phyloP scores from a whole-genome alignment of 2,329 filamentous ascomycete species.

The Cordyceps cateniannulata region DNA sequence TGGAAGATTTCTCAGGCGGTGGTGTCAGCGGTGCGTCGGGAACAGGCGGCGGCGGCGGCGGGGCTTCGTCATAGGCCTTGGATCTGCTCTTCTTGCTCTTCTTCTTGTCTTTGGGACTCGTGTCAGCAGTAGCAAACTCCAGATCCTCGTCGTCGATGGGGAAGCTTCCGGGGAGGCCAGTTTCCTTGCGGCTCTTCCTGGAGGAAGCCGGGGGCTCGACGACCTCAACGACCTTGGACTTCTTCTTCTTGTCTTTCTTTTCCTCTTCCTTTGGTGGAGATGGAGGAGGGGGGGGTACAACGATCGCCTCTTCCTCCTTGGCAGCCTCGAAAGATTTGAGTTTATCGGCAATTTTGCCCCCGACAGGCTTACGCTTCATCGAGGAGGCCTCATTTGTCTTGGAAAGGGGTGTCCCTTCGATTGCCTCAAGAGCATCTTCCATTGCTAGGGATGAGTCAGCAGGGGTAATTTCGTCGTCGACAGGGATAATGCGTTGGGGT shows the following conservation, averaged over 20 bases:
- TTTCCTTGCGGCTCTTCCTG: constrained; percentile 24
- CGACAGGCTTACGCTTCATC: constrained; percentile 44
- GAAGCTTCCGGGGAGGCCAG: constrained; percentile 51
- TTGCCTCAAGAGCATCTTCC: constrained; percentile 36
- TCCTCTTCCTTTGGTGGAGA: constrained; percentile 17
- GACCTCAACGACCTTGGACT: constrained; percentile 26
- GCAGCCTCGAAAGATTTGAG: constrained; percentile 49
- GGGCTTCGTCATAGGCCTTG: constrained; percentile 27
- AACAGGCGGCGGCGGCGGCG: constrained; percentile 30
- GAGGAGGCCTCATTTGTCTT: constrained; percentile 28
- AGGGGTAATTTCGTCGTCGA: constrained; percentile 34
- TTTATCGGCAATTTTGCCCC: constrained; percentile 49
- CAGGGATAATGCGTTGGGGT: constrained; percentile 14
- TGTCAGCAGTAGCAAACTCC: constrained; percentile 21
- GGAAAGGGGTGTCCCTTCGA: constrained; percentile 35
- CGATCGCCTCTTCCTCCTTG: constrained; percentile 32
- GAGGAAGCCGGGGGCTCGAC: constrained; percentile 20
- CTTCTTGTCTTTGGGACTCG: constrained; percentile 28
- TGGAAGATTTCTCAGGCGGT: constrained; percentile 52
- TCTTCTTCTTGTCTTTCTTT: constrained; percentile 38
- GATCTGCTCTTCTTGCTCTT: constrained; percentile 36
- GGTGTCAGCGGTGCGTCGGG: constrained; percentile 44
- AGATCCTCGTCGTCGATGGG: constrained; percentile 43
- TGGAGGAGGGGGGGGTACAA: constrained; percentile 34
- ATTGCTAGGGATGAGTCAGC: constrained; percentile 45